Conservation (phyloP, 129 eudicot genomes). For the Daucus carota region DNA sequence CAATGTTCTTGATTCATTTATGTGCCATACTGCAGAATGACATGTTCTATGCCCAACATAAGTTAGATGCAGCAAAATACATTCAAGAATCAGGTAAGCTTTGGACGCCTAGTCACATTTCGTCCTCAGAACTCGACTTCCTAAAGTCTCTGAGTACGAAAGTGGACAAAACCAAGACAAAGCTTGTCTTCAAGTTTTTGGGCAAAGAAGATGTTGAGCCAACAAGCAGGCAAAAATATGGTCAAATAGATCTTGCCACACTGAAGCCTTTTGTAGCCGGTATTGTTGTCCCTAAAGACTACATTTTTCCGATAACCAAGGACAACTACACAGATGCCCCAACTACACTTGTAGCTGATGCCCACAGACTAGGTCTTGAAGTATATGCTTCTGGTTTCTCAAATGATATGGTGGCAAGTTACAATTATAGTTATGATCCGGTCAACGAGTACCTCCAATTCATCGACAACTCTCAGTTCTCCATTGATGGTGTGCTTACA, state of each 20-base stretch:
- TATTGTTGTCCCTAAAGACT: slow-evolving; percentile 72
- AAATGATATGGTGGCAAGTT: slow-evolving; percentile 49
- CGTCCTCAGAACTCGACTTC: slow-evolving; percentile 86
- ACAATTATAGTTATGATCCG: slow-evolving; percentile 88
- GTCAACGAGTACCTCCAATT: slow-evolving; percentile 60
- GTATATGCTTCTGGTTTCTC: slow-evolving; percentile 68
- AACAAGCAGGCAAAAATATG: slow-evolving; percentile 52
- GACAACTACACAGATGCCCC: slow-evolving; percentile 45
- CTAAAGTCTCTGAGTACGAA: slow-evolving; percentile 39
- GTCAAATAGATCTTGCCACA: slow-evolving; percentile 38
- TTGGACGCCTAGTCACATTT: slow-evolving; percentile 44
- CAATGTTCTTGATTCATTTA: neutral
- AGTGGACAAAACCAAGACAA: slow-evolving; percentile 34
- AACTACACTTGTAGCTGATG: slow-evolving; percentile 71
- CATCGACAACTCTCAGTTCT: slow-evolving; percentile 55
- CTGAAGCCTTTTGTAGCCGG: slow-evolving; percentile 65
- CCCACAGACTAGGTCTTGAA: slow-evolving; percentile 68
- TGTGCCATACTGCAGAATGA: slow-evolving; percentile 34
- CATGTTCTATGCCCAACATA: slow-evolving; percentile 49
- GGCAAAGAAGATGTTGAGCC: slow-evolving; percentile 45
- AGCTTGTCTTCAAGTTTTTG: slow-evolving; percentile 46
- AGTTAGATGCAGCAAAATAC: slow-evolving; percentile 30
- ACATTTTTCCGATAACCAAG: slow-evolving; percentile 52
- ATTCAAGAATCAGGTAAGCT: slow-evolving; percentile 22
- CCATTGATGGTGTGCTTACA: slow-evolving; percentile 79